Conservation (phyloP, 805 yeast genomes). For the Spathaspora gorwiae region DNA sequence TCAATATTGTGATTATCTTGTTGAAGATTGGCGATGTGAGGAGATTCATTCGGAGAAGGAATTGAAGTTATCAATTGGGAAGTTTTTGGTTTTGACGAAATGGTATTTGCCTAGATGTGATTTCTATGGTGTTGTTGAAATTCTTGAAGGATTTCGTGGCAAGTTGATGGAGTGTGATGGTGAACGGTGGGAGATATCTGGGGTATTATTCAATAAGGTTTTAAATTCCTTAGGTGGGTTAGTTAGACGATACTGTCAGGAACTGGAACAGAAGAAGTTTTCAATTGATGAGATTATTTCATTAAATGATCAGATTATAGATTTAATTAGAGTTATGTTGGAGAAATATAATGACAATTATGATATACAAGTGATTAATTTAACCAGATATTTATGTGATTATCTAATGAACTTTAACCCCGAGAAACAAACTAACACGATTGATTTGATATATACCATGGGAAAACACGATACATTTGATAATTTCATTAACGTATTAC, state of each 20-base stretch:
- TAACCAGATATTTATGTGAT: neutral
- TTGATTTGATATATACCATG: conserved; percentile 1
- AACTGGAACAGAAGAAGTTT: neutral
- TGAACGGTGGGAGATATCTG: neutral
- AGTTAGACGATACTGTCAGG: neutral
- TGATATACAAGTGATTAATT: neutral
- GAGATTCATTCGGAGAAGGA: neutral
- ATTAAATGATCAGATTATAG: neutral
- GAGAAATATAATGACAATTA: neutral
- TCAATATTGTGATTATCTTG: conserved; percentile 14
- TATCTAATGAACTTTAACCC: neutral
- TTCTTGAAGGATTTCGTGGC: neutral
- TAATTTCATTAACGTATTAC: conserved; percentile 12
- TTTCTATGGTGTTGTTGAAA: neutral
- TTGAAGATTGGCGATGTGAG: conserved; percentile 13
- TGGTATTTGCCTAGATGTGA: conserved; percentile 1
- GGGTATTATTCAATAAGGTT: neutral
- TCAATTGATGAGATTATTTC: neutral
- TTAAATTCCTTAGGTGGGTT: neutral
- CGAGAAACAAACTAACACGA: neutral
- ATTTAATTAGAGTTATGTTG: neutral
- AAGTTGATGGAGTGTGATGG: neutral
- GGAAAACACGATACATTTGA: conserved; percentile 3
- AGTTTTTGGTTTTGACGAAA: neutral
- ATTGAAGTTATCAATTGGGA: conserved; percentile 6